phyloP scores from a whole-genome alignment of 495 filamentous ascomycete species.

The Neurospora sp. region DNA sequence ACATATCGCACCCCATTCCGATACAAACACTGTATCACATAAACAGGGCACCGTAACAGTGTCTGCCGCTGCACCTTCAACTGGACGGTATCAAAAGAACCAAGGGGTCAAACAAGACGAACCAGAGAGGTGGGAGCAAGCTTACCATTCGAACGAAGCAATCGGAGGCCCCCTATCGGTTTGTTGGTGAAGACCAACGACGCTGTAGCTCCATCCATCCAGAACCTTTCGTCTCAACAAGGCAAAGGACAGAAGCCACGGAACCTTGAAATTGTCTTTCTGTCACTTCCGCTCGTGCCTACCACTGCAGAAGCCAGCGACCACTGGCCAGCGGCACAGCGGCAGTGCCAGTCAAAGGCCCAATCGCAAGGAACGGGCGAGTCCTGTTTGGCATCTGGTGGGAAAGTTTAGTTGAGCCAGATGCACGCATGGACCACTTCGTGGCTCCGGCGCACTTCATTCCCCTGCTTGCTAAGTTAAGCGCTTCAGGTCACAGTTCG shows the following conservation, averaged over 20 bases:
- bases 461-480: conserved; percentile 7
- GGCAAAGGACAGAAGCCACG: neutral
- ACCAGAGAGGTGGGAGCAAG: neutral
- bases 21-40: neutral
- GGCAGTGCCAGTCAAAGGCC: neutral
- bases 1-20: neutral
- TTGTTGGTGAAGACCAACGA: neutral
- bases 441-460: conserved; percentile 4
- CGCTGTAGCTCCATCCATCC: neutral
- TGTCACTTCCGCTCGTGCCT: neutral
- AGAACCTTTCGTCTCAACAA: neutral
- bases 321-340: neutral
- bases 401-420: neutral
- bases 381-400: conserved; percentile 2
- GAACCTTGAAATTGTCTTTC: neutral
- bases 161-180: neutral
- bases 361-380: conserved; percentile 1
- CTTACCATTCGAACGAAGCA: neutral
- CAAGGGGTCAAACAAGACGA: neutral
- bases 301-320: neutral
- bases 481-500: conserved; percentile 7
- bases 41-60: neutral
- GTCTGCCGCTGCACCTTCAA: neutral
- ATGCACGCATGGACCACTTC: neutral
- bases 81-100: neutral